A percentile compares a stretch with the other conserved stretches of the same genome.
Evolutionary conservation across 306 rosid genomes (phyloP).

Genomic region (Cucurbita pepo): DNA sequence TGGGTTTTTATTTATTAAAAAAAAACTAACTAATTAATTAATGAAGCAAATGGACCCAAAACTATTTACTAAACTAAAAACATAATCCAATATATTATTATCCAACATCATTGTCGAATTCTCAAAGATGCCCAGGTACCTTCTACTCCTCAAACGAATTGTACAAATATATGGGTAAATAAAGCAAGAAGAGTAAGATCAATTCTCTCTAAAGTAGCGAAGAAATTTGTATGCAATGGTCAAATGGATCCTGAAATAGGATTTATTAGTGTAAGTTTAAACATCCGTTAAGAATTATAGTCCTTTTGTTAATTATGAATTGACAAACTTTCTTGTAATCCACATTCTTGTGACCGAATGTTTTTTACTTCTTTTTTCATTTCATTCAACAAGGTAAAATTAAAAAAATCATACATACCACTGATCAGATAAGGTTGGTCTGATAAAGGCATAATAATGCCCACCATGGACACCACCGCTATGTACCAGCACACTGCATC

Average conservation of each 20-base stretch:
- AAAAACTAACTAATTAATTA: background rate
- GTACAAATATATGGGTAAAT: background rate
- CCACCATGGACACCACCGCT: constrained; percentile 97
- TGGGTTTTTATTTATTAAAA: too few relatives aligned
- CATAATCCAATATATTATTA: background rate
- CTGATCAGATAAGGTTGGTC: constrained; percentile 79
- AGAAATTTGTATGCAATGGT: background rate
- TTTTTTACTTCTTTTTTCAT: background rate
- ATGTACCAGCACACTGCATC: constrained; percentile 84
- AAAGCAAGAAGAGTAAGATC: background rate
- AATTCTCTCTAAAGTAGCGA: background rate
- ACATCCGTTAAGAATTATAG: background rate
- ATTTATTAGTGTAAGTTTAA: background rate
- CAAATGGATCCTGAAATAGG: background rate
- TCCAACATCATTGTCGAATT: background rate
- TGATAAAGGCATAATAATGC: constrained; percentile 83
- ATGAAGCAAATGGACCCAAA: background rate
- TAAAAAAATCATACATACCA: constrained; percentile 36
- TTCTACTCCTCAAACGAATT: background rate
- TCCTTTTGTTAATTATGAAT: background rate
- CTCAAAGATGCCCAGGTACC: background rate
- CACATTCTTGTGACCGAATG: background rate
- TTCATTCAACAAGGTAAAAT: background rate
- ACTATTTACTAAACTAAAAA: background rate
- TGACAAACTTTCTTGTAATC: background rate